Evolutionary conservation across 257 asterid species (phyloP).

Genomic region (Petunia axillaris): DNA sequence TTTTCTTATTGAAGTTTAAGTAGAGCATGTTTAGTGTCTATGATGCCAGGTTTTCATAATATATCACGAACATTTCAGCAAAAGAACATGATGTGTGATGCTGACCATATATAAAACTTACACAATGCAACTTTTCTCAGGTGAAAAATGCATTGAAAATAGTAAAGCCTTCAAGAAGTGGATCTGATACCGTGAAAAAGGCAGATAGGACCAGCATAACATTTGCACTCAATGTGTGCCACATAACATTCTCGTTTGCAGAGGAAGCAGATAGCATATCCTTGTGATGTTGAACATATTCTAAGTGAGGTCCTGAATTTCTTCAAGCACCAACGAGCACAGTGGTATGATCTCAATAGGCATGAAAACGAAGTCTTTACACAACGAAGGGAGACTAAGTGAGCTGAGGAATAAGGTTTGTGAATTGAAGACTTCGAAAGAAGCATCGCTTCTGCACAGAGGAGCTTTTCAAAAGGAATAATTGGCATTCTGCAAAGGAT

Average conservation of each 20-base stretch:
- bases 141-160: too few species aligned
- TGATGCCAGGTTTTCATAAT: too few species aligned
- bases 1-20: too few species aligned
- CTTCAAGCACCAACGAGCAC: constrained; percentile 38
- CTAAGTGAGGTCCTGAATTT: constrained; percentile 24
- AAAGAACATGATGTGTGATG: too few species aligned
- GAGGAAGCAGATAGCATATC: constrained; percentile 35
- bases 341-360: constrained; percentile 41
- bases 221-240: constrained; percentile 39
- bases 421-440: constrained; percentile 23
- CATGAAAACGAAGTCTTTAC: constrained; percentile 39
- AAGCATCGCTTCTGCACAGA: constrained; percentile 49
- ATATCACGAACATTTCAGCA: too few species aligned
- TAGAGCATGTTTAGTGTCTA: too few species aligned
- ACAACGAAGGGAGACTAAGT: constrained; percentile 11
- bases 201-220: constrained; percentile 39
- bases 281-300: constrained; percentile 27
- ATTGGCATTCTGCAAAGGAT: constrained; percentile 38
- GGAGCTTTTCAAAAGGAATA: constrained; percentile 49
- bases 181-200: constrained; percentile 47
- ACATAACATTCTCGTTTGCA: constrained; percentile 49
- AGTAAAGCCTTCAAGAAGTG: too few species aligned
- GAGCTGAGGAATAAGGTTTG: neutral
- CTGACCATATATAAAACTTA: too few species aligned
- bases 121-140: too few species aligned